A percentile compares a stretch with the other conserved stretches of the same genome.
Conservation (phyloP, 73 alveolate species). For the Tetrahymena borealis region DNA sequence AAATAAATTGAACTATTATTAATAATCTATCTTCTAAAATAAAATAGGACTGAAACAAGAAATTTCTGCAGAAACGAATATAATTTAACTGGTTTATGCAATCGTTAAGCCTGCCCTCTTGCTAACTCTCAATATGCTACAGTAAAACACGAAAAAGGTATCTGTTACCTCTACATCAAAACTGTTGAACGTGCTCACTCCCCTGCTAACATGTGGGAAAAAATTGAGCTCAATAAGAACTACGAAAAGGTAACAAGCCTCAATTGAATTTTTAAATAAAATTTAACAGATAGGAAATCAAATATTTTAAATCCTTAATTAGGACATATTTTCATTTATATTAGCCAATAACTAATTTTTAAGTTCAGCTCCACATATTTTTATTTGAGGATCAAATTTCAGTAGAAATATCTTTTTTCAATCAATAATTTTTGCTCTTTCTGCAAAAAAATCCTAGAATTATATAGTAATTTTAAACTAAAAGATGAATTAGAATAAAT, state of each 20-base stretch:
- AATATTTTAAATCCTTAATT: not conserved
- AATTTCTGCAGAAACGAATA: slow-evolving; percentile 92
- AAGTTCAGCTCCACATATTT: not conserved
- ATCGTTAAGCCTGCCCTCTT: slow-evolving; percentile 96
- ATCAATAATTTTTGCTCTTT: not conserved
- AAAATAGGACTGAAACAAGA: slow-evolving; percentile 81
- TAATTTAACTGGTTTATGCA: slow-evolving; percentile 99
- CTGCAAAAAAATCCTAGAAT: not conserved
- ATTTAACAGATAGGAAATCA: not conserved
- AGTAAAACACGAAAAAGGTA: slow-evolving; percentile 91
- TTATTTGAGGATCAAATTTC: not conserved
- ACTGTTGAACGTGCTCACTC: slow-evolving; percentile 96
- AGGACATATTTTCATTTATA: not conserved
- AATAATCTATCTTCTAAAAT: not conserved
- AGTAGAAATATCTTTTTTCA: not conserved
- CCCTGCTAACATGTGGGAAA: slow-evolving; percentile 97
- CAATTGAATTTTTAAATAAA: not conserved
- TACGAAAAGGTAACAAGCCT: slow-evolving; percentile 55
- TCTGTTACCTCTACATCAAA: slow-evolving; percentile 91
- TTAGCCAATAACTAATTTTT: not conserved
- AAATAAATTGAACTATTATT: too few relatives aligned
- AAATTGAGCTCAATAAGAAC: slow-evolving; percentile 82
- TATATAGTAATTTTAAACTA: too few relatives aligned
- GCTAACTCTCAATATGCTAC: slow-evolving; percentile 97
- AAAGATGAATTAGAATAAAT: too few relatives aligned